Conservation (phyloP, 2,329 filamentous ascomycete genomes). For the Aspergillus pseudoterreus region DNA sequence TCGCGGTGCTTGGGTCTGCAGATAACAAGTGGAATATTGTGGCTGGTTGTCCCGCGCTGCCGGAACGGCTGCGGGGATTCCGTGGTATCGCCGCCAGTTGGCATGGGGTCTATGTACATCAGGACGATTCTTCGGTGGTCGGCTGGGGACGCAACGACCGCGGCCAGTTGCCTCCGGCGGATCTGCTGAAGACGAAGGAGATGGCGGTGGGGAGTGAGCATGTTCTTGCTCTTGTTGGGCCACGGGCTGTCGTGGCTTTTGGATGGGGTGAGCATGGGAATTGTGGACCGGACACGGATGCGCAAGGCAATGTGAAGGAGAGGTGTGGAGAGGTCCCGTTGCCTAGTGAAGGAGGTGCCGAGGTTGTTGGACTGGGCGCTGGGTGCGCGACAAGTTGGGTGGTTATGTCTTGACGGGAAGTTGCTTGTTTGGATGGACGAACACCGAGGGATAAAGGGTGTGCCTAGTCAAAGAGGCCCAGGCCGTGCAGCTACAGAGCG, state of each 20-base stretch:
- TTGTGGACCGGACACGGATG: conserved; percentile 67
- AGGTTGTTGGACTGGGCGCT: conserved; percentile 65
- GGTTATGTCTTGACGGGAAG: conserved; percentile 13
- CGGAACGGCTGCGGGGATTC: conserved; percentile 44
- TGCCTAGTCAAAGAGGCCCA: conserved; percentile 43
- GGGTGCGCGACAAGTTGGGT: conserved; percentile 91
- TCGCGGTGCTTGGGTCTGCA: conserved; percentile 65
- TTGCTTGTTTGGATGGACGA: background rate
- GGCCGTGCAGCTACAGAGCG: conserved; percentile 28
- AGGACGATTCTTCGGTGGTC: conserved; percentile 55
- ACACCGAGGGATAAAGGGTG: background rate
- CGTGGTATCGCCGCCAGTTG: conserved; percentile 73
- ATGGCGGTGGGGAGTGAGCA: conserved; percentile 92
- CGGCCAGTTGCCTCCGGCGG: conserved; percentile 68
- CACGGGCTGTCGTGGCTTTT: conserved; percentile 73
- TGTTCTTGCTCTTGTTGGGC: conserved; percentile 65
- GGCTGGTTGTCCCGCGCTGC: conserved; percentile 50
- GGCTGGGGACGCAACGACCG: conserved; percentile 85
- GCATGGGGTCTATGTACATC: conserved; percentile 73
- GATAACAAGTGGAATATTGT: conserved; percentile 64
- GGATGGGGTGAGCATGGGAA: conserved; percentile 99
- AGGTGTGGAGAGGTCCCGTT: conserved; percentile 65
- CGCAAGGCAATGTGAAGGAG: conserved; percentile 64
- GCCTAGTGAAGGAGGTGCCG: conserved; percentile 48
- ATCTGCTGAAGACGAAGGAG: conserved; percentile 55